phyloP scores from a whole-genome alignment of 306 rosid genomes.

The Luffa acutangula region DNA sequence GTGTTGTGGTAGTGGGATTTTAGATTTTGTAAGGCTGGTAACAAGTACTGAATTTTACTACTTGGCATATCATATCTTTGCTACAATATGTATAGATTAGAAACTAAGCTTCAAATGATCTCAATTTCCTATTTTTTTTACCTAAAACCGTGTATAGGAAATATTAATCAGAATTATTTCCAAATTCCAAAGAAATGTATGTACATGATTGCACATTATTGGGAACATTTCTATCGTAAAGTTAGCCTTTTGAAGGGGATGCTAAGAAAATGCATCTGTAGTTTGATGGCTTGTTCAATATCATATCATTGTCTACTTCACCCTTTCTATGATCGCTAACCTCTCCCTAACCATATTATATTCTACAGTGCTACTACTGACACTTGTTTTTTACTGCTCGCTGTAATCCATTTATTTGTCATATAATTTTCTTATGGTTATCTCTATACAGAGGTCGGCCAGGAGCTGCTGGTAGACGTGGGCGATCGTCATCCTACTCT shows the following conservation, averaged over 20 bases:
- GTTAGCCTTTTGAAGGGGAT: background rate
- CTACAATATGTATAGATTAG: background rate
- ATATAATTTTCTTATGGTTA: background rate
- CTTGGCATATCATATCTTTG: background rate
- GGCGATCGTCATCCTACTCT: constrained; percentile 81
- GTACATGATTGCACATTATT: background rate
- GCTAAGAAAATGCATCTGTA: background rate
- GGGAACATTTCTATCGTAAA: background rate
- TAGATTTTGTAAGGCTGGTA: background rate
- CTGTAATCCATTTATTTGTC: background rate
- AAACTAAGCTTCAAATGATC: background rate
- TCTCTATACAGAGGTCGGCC: constrained; percentile 53
- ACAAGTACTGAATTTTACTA: background rate
- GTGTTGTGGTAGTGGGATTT: background rate
- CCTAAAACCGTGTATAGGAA: background rate
- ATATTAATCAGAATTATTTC: background rate
- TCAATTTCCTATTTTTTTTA: background rate
- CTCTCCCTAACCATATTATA: background rate
- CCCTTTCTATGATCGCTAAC: background rate
- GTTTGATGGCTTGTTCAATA: background rate
- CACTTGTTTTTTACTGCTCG: background rate
- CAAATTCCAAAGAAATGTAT: background rate
- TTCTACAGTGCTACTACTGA: background rate
- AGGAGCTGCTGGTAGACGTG: constrained; percentile 53
- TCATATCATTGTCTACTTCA: background rate